Evolutionary conservation across 129 eudicot species (phyloP).

Genomic region (Gnaphalium uliginosum): DNA sequence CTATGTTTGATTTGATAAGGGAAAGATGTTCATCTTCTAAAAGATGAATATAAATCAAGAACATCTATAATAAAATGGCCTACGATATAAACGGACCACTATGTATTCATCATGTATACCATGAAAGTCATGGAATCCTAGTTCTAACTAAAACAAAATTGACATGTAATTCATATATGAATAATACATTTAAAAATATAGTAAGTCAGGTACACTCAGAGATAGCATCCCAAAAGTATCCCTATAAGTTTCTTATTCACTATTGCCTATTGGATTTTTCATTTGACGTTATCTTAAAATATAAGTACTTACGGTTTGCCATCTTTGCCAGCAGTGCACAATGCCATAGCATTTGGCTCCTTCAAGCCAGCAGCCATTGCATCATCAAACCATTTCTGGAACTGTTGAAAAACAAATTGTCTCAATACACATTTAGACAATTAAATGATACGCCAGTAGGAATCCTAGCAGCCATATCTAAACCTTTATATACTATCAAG

Average conservation of each 20-base stretch:
- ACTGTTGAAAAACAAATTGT: slow-evolving; percentile 43
- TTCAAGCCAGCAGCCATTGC: slow-evolving; percentile 78
- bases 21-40: not conserved
- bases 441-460: not conserved
- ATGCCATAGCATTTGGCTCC: slow-evolving; percentile 97
- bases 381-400: slow-evolving; percentile 93
- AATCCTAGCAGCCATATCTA: not conserved
- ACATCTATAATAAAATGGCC: not conserved
- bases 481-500: not conserved
- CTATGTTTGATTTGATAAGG: not conserved
- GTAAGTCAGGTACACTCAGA: slow-evolving; percentile 1
- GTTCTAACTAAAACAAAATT: not conserved
- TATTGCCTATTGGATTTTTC: not conserved
- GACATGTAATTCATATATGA: not conserved
- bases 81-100: not conserved
- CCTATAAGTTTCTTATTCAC: not conserved
- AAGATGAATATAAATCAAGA: not conserved
- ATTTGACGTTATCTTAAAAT: slow-evolving; percentile 3
- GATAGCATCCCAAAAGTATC: not conserved
- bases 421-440: not conserved
- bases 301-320: slow-evolving; percentile 73
- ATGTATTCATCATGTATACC: not conserved
- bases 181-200: not conserved
- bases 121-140: not conserved
- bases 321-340: slow-evolving; percentile 77